These are phyloP conservation scores for Phytopythium helicoides DNA, from an alignment of 352 stramenopile species.

Conservation along the genomic window DNA sequence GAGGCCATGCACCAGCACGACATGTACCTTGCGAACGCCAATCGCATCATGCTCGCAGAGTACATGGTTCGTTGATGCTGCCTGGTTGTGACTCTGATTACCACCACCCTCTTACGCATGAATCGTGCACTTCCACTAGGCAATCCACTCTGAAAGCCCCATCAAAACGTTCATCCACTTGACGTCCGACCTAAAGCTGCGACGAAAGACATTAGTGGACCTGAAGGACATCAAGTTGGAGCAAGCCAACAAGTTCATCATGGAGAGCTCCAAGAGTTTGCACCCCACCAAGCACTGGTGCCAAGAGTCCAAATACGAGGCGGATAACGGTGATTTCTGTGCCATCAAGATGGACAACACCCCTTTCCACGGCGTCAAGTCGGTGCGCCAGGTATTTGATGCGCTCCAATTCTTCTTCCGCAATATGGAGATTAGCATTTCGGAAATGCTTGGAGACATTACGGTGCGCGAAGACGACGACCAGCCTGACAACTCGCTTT, in stretches of 20 bases:
- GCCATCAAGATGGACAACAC: slow-evolving; percentile 58
- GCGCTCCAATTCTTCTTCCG: slow-evolving; percentile 52
- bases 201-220: slow-evolving; percentile 16
- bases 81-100: neutral
- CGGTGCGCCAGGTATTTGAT: slow-evolving; percentile 49
- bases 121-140: neutral
- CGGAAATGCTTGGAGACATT: slow-evolving; percentile 51
- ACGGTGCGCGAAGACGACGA: slow-evolving; percentile 59
- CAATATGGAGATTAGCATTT: slow-evolving; percentile 64
- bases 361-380: slow-evolving; percentile 32
- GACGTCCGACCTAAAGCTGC: slow-evolving; percentile 28
- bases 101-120: neutral
- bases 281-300: slow-evolving; percentile 27
- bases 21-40: slow-evolving; percentile 33
- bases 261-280: slow-evolving; percentile 19
- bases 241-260: slow-evolving; percentile 27
- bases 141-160: slow-evolving; percentile 20
- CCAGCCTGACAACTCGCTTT: slow-evolving; percentile 32
- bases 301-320: slow-evolving; percentile 47
- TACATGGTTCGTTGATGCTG: slow-evolving; percentile 24
- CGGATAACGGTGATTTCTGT: slow-evolving; percentile 38
- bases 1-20: slow-evolving; percentile 42
- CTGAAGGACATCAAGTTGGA: slow-evolving; percentile 32
- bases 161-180: slow-evolving; percentile 45
- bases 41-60: slow-evolving; percentile 32